phyloP scores from a whole-genome alignment of 306 rosid species.

The Citrullus mucosospermus region DNA sequence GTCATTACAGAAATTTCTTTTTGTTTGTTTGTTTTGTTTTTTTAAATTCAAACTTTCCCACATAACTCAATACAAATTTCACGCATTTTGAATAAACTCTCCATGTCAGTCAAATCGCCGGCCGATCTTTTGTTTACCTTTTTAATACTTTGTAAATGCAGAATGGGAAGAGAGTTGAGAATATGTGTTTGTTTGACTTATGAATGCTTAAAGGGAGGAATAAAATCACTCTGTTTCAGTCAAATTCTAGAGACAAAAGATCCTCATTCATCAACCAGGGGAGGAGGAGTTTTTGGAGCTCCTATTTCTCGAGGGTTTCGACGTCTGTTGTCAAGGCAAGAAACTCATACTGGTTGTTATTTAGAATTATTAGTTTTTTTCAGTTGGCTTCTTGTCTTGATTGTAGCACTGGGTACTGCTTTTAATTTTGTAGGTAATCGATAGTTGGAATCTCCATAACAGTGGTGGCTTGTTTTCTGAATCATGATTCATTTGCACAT shows the following conservation, averaged over 20 bases:
- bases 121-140: no score
- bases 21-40: no score
- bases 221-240: background rate
- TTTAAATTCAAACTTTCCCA: no score
- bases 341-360: background rate
- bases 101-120: no score
- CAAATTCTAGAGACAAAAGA: conserved; percentile 9
- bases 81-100: no score
- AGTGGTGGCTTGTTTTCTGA: background rate
- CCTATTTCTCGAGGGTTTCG: conserved; percentile 36
- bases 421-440: background rate
- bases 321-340: conserved; percentile 26
- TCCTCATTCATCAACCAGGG: conserved; percentile 6
- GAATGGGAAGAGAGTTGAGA: no score
- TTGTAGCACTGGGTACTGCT: background rate
- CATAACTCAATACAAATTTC: no score
- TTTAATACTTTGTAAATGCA: no score
- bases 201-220: no score
- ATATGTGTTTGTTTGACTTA: no score
- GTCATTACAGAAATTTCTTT: no score
- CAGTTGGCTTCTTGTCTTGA: background rate
- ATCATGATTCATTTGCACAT: background rate
- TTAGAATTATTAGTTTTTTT: background rate
- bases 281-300: background rate
- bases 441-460: background rate